phyloP scores from a whole-genome alignment of 441 rosid genomes.

The Jatropha multifida region DNA sequence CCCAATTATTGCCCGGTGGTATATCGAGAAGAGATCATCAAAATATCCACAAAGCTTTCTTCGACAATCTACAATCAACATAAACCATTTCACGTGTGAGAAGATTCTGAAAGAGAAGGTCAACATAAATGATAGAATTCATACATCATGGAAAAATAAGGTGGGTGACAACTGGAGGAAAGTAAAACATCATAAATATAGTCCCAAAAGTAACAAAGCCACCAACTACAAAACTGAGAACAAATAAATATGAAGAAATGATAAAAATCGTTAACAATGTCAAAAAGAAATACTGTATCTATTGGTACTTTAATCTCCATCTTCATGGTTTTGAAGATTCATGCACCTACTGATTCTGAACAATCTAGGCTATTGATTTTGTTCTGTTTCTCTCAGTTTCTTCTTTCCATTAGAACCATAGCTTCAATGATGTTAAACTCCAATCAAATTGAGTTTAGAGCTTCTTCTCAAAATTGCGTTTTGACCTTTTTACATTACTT shows the following conservation, averaged over 20 bases:
- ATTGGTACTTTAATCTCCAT: neutral
- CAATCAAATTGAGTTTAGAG: too few relatives aligned
- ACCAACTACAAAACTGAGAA: neutral
- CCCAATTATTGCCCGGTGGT: conserved; percentile 77
- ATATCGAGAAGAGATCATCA: conserved; percentile 77
- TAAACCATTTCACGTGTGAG: conserved; percentile 11
- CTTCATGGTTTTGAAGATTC: neutral
- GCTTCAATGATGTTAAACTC: neutral
- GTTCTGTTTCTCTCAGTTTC: neutral
- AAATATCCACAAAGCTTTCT: conserved; percentile 81
- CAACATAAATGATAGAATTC: neutral
- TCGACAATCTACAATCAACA: conserved; percentile 70
- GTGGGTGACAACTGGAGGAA: neutral
- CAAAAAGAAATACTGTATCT: neutral
- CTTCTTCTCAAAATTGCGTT: too few relatives aligned
- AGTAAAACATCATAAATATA: conserved; percentile 5
- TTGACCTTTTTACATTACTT: too few relatives aligned
- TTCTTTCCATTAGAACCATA: neutral
- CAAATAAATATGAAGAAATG: neutral
- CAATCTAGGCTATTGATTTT: neutral
- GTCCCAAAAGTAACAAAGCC: neutral
- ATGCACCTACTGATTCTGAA: neutral
- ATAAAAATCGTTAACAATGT: neutral
- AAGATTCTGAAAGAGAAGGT: neutral
- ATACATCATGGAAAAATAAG: neutral